Evolutionary conservation across 768 basidiomycete genomes (phyloP).

Genomic region (Agaricus blazei): DNA sequence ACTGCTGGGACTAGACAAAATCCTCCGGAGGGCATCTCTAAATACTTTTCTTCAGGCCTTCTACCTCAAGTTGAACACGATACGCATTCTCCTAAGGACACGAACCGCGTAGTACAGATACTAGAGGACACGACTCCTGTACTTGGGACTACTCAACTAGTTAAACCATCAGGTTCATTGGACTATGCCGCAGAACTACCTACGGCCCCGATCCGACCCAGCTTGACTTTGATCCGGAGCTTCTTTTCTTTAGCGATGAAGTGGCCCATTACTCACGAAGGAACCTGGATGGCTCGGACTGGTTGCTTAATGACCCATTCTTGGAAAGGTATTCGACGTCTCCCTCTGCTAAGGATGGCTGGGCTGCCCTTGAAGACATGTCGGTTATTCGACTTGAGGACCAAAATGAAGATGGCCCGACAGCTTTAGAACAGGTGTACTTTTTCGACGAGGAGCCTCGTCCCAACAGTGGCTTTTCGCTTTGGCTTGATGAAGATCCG

Average conservation of each 20-base stretch:
- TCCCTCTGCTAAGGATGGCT: neutral
- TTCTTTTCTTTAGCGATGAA: neutral
- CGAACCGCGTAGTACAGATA: neutral
- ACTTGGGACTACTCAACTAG: neutral
- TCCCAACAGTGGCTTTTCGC: neutral
- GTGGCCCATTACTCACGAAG: neutral
- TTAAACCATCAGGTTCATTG: neutral
- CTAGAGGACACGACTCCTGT: neutral
- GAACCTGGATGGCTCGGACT: neutral
- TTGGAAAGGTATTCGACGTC: neutral
- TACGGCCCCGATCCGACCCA: neutral
- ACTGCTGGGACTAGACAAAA: neutral
- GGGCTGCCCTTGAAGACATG: neutral
- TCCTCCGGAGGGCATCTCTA: neutral
- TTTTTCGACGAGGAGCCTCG: neutral
- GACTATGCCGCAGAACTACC: neutral
- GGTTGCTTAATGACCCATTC: conserved; percentile 5
- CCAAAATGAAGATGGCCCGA: neutral
- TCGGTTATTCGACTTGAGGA: neutral
- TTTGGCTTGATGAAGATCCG: neutral
- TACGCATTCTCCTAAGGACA: neutral
- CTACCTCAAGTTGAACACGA: neutral
- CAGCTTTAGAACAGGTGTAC: neutral
- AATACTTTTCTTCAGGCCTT: neutral
- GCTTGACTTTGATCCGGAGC: neutral